These are phyloP conservation scores for Leptographium radiaticola DNA, from an alignment of 2,329 filamentous ascomycete genomes.

Conservation along the genomic window DNA sequence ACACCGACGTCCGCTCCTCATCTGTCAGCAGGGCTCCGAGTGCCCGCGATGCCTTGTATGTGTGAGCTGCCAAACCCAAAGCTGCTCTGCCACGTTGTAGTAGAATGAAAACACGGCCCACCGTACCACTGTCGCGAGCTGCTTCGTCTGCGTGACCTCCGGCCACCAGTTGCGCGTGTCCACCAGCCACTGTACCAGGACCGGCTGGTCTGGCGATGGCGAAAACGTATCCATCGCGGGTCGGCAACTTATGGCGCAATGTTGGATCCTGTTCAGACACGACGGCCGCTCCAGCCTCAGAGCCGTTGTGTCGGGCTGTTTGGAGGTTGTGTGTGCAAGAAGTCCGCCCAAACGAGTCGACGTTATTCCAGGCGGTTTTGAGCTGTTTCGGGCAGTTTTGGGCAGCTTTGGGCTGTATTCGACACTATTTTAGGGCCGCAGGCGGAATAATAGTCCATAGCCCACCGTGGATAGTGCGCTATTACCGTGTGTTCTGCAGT, in stretches of 20 bases:
- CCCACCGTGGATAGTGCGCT: too few relatives aligned
- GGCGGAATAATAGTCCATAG: background rate
- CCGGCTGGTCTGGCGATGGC: constrained; percentile 11
- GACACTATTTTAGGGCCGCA: background rate
- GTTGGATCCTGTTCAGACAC: too few relatives aligned
- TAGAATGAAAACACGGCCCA: background rate
- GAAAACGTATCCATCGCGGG: constrained; percentile 3
- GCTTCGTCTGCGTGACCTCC: constrained; percentile 31
- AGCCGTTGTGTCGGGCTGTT: too few relatives aligned
- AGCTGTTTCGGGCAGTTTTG: background rate
- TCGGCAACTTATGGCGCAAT: background rate
- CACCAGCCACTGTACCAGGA: constrained; percentile 46
- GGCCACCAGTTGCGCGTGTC: constrained; percentile 48
- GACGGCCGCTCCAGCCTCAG: too few relatives aligned
- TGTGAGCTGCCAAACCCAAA: background rate
- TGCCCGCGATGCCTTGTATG: constrained; percentile 23
- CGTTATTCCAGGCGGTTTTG: too few relatives aligned
- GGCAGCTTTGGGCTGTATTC: background rate
- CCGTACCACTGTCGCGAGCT: constrained; percentile 32
- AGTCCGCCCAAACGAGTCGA: too few relatives aligned
- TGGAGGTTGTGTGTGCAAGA: too few relatives aligned
- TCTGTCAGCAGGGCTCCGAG: constrained; percentile 34
- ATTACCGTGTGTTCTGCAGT: too few relatives aligned
- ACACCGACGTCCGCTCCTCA: constrained; percentile 42
- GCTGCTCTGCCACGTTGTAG: background rate